A percentile compares a stretch with the other conserved stretches of the same genome.
phyloP scores from a whole-genome alignment of 176 grass and related monocot species.

The Rhynchospora breviuscula region DNA sequence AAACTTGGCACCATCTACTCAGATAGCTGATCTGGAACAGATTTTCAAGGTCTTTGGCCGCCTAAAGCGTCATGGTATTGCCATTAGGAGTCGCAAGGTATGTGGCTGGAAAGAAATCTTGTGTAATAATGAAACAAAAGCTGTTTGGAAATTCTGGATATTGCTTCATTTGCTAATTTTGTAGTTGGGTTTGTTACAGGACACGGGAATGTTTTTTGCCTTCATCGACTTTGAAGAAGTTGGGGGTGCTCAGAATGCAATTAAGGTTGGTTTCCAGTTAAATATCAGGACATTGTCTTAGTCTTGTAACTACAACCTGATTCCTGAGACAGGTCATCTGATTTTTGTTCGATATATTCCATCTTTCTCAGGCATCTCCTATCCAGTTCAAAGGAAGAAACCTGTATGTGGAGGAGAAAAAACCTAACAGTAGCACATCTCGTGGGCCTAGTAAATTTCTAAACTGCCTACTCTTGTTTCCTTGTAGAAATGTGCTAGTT shows the following conservation, averaged over 20 bases:
- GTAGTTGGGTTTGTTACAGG: constrained; percentile 10
- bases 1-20: constrained; percentile 52
- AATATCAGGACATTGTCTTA: background rate
- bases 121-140: constrained; percentile 50
- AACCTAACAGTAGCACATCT: constrained; percentile 44
- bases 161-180: background rate
- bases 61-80: constrained; percentile 75
- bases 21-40: constrained; percentile 58
- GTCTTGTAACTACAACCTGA: background rate
- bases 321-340: background rate
- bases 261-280: constrained; percentile 15
- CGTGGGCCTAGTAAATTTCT: constrained; percentile 61
- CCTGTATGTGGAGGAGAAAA: constrained; percentile 71
- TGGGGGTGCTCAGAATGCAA: constrained; percentile 21
- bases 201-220: constrained; percentile 19
- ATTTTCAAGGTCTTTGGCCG: constrained; percentile 83
- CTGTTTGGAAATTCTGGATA: background rate
- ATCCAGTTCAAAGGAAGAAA: constrained; percentile 71
- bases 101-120: constrained; percentile 46
- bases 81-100: constrained; percentile 91
- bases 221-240: constrained; percentile 28
- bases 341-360: background rate
- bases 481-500: background rate
- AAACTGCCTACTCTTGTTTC: background rate
- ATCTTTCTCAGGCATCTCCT: constrained; percentile 68